Base-by-base conservation (phyloP, 495 filamentous ascomycete genomes). In the Annulohypoxylon moriforme region DNA sequence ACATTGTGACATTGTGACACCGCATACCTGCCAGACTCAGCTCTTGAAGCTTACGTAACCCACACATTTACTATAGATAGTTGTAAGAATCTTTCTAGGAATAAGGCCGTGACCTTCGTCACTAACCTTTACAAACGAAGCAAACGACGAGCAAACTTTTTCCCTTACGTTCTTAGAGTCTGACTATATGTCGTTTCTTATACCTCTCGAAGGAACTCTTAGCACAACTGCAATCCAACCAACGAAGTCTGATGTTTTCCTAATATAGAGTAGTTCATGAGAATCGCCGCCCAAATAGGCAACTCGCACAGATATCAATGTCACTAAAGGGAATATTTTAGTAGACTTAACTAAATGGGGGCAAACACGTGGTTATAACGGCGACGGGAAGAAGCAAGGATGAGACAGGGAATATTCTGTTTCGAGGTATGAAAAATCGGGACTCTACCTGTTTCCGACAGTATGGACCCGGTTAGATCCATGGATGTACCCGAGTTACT, bases 381-480 rank as follows among this genome's bases (percentile, higher is more conserved):
- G 47, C 24, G 22, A n/a, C 22, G 46, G 47, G 47, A 52, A 52
- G 47, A 52, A 52, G n/a, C 47, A 52, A 24, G 47, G 47, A 52
- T 52, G n/a, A 16, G 24, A 52, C 47, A 52, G 22, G 47, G 47
- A 52, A 52, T 27, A 14, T 52, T 29, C 4, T 27, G 24, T 52
- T 52, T 52, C 4, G 47, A 27, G 24, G 11, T 4, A n/a, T 7
- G 13, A 24, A 49, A 49, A 49, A 49, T 25, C 20, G 46, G 46
- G 46, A 13, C 47, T 52, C 22, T 52, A 25, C 47, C 24, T n/a
- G 47, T 52, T 52, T 52, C 47, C 47, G 47, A 52, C 25, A 25
- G 22, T 52, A 52, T 29, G 47, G 47, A 52, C 24, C 47, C 47
- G 47, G 46, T 52, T 24, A 52, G 47, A 52, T 52, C 47, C 47